These are phyloP conservation scores for Colletotrichum sp. DNA, from an alignment of 2,329 filamentous ascomycete species.

Conservation along the genomic window DNA sequence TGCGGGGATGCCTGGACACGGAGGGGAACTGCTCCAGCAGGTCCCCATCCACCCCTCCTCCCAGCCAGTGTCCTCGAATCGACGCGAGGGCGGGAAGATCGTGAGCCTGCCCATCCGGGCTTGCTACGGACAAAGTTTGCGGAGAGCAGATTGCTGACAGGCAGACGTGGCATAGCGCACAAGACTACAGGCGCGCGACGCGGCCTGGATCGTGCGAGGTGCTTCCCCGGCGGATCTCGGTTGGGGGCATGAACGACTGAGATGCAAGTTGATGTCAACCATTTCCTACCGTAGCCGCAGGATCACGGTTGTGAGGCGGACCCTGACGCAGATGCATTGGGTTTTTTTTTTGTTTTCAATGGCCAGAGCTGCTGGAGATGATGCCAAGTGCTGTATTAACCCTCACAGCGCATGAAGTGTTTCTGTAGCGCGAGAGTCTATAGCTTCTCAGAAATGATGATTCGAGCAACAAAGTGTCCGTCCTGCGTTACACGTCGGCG, in stretches of 20 bases:
- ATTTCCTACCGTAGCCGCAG: neutral
- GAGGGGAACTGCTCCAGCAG: neutral
- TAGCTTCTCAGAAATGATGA: neutral
- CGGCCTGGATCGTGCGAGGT: constrained; percentile 18
- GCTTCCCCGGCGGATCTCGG: constrained; percentile 22
- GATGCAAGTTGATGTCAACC: constrained; percentile 17
- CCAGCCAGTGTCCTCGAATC: constrained; percentile 6
- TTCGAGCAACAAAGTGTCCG: neutral
- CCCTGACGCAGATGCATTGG: neutral
- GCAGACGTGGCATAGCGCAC: constrained; percentile 14
- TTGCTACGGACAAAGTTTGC: constrained; percentile 19
- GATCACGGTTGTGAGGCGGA: neutral
- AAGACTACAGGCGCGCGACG: constrained; percentile 12
- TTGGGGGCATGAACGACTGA: constrained; percentile 13
- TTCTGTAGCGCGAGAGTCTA: neutral
- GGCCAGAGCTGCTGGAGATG: neutral
- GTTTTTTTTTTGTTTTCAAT: neutral
- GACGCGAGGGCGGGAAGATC: constrained; percentile 21
- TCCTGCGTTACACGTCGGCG: neutral
- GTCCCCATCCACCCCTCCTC: constrained; percentile 10
- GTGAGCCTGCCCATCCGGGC: constrained; percentile 11
- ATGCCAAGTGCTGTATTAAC: neutral
- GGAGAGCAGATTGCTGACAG: constrained; percentile 16
- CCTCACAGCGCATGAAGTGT: neutral
- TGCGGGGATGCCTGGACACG: constrained; percentile 12